Conservation (phyloP, 225 moss, liverwort and hornwort species). For the Marchantia paleacea region DNA sequence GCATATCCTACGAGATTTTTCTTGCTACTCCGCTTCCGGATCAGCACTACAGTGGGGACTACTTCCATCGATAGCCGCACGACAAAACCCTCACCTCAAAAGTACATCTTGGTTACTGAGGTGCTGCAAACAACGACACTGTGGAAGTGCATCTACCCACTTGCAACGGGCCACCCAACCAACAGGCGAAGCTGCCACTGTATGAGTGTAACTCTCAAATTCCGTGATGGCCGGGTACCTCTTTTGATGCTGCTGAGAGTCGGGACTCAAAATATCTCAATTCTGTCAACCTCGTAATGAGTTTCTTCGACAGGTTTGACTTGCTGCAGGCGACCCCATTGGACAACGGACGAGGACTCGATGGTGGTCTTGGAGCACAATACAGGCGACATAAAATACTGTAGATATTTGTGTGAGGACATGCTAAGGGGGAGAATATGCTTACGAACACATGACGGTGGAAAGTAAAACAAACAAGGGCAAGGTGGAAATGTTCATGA, state of each 20-base stretch:
- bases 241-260: neutral
- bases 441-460: conserved; percentile 3
- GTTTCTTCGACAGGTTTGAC: neutral
- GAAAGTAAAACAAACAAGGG: neutral
- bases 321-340: neutral
- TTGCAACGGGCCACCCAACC: neutral
- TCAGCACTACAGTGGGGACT: neutral
- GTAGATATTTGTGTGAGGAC: neutral
- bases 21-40: neutral
- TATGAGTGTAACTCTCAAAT: neutral
- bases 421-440: neutral
- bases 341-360: neutral
- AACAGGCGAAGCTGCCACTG: neutral
- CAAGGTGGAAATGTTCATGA: neutral
- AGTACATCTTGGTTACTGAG: neutral
- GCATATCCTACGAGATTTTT: neutral
- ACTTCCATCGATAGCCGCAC: neutral
- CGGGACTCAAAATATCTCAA: neutral
- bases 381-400: neutral
- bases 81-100: neutral
- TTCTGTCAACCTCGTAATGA: neutral
- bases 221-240: neutral
- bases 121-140: neutral
- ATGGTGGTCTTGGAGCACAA: neutral
- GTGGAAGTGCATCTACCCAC: neutral